Percentiles rank a stretch among this genome's conserved stretches.
phyloP scores from a whole-genome alignment of 768 basidiomycete species.

The Boletus speciosus region DNA sequence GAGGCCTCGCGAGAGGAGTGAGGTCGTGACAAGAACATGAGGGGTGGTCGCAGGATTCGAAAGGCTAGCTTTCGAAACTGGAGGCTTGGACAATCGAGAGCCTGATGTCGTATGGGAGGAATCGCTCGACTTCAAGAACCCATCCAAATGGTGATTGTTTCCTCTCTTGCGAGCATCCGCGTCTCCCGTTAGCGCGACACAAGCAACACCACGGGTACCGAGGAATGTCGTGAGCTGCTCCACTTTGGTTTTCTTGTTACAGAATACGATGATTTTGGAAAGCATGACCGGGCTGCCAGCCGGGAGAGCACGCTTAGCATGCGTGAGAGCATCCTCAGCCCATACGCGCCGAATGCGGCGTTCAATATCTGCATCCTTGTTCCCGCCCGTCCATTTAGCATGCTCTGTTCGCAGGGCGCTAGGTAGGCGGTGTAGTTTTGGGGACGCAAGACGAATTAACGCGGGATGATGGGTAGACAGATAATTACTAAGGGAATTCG shows the following conservation, averaged over 20 bases:
- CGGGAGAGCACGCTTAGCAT: constrained; percentile 24
- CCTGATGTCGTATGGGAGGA: background rate
- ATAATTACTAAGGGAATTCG: constrained; percentile 65
- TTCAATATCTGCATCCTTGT: constrained; percentile 77
- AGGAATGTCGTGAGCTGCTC: constrained; percentile 58
- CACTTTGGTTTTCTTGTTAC: constrained; percentile 72
- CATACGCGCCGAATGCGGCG: constrained; percentile 70
- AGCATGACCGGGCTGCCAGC: constrained; percentile 30
- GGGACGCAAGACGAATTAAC: constrained; percentile 74
- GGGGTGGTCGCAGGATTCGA: constrained; percentile 38
- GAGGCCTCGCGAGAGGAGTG: constrained; percentile 83
- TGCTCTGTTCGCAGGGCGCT: constrained; percentile 66
- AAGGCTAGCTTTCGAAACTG: constrained; percentile 8
- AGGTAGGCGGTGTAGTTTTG: constrained; percentile 77
- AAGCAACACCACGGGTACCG: constrained; percentile 55
- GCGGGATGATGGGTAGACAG: constrained; percentile 59
- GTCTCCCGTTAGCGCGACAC: constrained; percentile 61
- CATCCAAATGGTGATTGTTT: constrained; percentile 71
- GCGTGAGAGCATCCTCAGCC: constrained; percentile 54
- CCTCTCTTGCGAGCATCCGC: constrained; percentile 59
- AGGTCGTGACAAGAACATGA: constrained; percentile 83
- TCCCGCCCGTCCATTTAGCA: constrained; percentile 73
- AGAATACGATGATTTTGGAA: constrained; percentile 78
- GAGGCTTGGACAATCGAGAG: background rate
- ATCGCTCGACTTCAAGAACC: constrained; percentile 51